Evolutionary conservation across 441 rosid species (phyloP), one percentile per base, ranked within the genome.

Genomic region (Rhodomyrtus psidioides): DNA sequence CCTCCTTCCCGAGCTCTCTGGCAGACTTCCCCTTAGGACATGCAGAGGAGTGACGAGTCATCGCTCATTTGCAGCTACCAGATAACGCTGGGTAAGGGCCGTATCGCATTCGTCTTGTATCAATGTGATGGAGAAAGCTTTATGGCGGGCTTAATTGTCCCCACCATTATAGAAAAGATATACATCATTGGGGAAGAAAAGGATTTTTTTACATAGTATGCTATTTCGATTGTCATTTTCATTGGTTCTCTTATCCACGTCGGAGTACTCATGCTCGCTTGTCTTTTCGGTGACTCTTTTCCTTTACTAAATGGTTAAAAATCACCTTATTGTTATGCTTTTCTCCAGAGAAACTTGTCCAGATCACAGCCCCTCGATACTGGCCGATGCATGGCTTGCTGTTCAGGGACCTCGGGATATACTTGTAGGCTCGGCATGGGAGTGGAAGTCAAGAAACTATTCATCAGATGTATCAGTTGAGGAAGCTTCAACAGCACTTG

Each of bases 341-440:
- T 70, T 70, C 49, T 89, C 89, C 94, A 97, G 98, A 90, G 96
- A 90, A 87, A 88, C 90, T 83, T 97, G 93, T 86, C 96, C 94
- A 30, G 93, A 90, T 24, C 84, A 55, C 76, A 93, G 96, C 89
- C 98, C 98, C 51, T 96, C 98, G 17, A 92, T 96, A 84, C 86
- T 97, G 60, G 94, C 98, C 86, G 96, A 96, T 86, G 98, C 95
- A 65, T 97, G 99, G 98, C 94, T 97, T 27, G 94, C 98, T 3
- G 85, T 95, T 82, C 96, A 93, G 88, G 98, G 98, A 81, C 91
- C 89, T 19, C 94, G 91, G 56, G 90, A 91, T 88, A 60, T 94
- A 54, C 91, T 88, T 84, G 86, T 95, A 92, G 99, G 99, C 84
- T 94, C 99, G 53, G 96, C 99, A 51, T 94, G 97, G 98, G 96